Percentiles rank a stretch among this genome's conserved stretches.
phyloP scores from a whole-genome alignment of 345 rosid species.

The Acer saccharum region DNA sequence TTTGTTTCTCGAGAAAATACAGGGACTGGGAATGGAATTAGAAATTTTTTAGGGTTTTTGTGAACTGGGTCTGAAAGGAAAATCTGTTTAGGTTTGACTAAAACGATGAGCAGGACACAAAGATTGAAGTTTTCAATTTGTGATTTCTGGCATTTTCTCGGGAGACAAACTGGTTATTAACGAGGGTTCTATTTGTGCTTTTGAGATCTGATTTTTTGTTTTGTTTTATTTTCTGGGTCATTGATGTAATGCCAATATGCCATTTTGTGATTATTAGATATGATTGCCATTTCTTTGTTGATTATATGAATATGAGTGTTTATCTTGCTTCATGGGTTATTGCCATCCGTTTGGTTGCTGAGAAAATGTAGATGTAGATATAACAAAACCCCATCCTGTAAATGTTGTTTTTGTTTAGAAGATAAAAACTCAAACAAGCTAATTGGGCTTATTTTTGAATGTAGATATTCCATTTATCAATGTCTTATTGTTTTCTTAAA shows the following conservation, averaged over 20 bases:
- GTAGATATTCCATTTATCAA: too few species aligned
- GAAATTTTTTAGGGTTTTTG: background rate
- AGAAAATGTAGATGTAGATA: background rate
- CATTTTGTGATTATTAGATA: background rate
- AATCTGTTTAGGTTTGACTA: background rate
- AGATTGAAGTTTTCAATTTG: background rate
- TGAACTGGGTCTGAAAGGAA: conserved; percentile 9
- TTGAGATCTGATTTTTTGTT: conserved; percentile 1
- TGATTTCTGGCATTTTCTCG: background rate
- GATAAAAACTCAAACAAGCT: too few species aligned
- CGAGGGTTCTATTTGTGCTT: background rate
- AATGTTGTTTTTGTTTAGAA: too few species aligned
- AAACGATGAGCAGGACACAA: background rate
- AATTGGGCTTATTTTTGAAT: too few species aligned
- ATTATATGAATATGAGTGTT: background rate
- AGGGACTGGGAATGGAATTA: background rate
- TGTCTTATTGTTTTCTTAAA: background rate
- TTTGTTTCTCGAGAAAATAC: conserved; percentile 9
- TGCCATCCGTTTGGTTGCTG: background rate
- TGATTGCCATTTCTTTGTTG: background rate
- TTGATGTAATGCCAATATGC: background rate
- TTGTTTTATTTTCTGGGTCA: background rate
- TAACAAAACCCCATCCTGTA: background rate
- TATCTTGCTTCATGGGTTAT: too few species aligned
- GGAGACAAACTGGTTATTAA: background rate